Evolutionary conservation across 1,139 yeast genomes (phyloP).

Genomic region (Geotrichum bryndzae): DNA sequence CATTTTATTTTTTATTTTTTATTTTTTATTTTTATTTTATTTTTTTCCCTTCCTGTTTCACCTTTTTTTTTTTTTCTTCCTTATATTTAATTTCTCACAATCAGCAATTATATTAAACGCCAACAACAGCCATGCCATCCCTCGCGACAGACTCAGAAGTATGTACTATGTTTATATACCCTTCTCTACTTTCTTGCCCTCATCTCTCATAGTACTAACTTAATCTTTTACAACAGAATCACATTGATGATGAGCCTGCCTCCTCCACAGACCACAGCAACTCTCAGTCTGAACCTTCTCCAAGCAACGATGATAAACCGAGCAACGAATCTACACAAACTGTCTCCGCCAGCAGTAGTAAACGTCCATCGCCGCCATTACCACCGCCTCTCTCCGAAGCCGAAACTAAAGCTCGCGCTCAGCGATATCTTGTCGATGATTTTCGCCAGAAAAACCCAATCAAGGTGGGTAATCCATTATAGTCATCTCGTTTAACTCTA

Average conservation of each 20-base stretch:
- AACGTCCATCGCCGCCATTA: background rate
- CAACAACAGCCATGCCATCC: conserved; percentile 9
- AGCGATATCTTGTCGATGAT: conserved; percentile 17
- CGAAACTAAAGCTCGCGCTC: conserved; percentile 15
- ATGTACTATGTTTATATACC: background rate
- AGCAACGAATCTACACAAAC: background rate
- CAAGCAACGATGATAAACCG: background rate
- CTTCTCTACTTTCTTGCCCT: background rate
- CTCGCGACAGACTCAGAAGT: conserved; percentile 11
- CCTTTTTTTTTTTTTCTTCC: background rate
- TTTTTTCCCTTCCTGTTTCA: background rate
- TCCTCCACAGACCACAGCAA: background rate
- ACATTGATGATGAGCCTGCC: background rate
- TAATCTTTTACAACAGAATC: background rate
- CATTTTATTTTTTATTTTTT: background rate
- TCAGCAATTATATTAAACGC: background rate
- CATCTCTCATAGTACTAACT: background rate
- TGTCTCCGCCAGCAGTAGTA: background rate
- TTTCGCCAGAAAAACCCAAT: conserved; percentile 14
- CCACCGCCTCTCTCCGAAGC: conserved; percentile 9
- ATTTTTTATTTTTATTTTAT: background rate
- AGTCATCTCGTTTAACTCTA: background rate
- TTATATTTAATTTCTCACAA: background rate
- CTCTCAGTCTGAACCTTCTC: background rate
- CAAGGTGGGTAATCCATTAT: conserved; percentile 7